Evolutionary conservation across 495 filamentous ascomycete genomes (phyloP), one percentile per base, ranked within the genome.

Genomic region (Beverwykella pulmonaria): DNA sequence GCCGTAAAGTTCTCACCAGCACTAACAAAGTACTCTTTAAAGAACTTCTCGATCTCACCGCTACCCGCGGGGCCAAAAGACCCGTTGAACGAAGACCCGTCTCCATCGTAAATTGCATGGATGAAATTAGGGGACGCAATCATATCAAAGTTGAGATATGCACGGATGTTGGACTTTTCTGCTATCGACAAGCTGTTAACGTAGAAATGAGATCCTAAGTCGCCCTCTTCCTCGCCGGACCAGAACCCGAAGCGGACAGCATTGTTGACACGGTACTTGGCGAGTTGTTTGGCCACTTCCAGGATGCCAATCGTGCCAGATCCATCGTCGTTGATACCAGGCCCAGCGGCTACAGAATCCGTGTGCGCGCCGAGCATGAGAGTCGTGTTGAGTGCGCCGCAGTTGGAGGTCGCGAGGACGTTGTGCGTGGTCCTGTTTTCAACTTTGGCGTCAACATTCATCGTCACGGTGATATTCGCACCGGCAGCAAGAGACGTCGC

Each of bases 111-210:
- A 74, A 90, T 82, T 71, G 82, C 83, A 70, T 85, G 81, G 17
- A 83, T 79, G 70, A 84, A 90, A 79, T 91, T 91, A 48, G 89
- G 89, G 17, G 81, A 84, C 47, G 88, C 89, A 62, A 90, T 88
- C 89, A 91, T 92, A 76, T 92, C 89, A 67, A 90, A 89, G 79
- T 92, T 90, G 69, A 91, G 86, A 71, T 90, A 90, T 2, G 89
- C 81, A 1, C 82, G 74, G 64, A 91, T 82, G 70, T 86, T 85
- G 34, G 75, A 77, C 12, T 83, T 76, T 52, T 85, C 84, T 19
- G 77, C 78, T 1, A 76, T 54, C 23, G 76, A 68, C 55, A 83
- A 79, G 23, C 72, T 71, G 25, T 80, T 75, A 66, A 90, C 80
- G 75, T 88, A 91, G 72, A 80, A 77, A 25, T 81, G 78, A 26